Evolutionary conservation across 352 stramenopile species (phyloP).

Genomic region (Phytophthora boehmeriae): DNA sequence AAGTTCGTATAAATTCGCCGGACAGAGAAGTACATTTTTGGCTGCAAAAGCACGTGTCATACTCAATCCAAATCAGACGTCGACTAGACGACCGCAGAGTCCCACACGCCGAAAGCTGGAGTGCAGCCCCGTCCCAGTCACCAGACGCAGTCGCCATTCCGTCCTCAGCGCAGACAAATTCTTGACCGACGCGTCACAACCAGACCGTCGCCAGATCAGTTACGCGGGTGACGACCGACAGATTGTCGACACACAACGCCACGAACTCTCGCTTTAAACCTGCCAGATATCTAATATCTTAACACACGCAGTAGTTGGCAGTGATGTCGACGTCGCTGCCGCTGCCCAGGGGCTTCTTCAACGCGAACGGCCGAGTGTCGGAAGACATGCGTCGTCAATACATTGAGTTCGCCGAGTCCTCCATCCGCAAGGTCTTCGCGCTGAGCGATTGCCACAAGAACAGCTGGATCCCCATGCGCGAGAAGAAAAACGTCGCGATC

Average conservation of each 20-base stretch:
- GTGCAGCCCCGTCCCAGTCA: neutral
- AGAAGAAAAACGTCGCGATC: slow-evolving; percentile 84
- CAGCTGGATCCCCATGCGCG: slow-evolving; percentile 83
- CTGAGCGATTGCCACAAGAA: slow-evolving; percentile 83
- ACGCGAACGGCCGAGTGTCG: slow-evolving; percentile 63
- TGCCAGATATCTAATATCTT: neutral
- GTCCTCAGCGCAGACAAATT: neutral
- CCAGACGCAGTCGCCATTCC: neutral
- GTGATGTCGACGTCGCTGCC: slow-evolving; percentile 66
- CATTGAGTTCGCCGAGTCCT: slow-evolving; percentile 81
- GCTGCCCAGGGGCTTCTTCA: slow-evolving; percentile 80
- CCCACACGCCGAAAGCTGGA: neutral
- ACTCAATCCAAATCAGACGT: slow-evolving; percentile 3
- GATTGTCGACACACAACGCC: neutral
- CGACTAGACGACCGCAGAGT: neutral
- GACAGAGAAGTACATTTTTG: too few relatives aligned
- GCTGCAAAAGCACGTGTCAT: neutral
- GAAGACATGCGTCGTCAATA: slow-evolving; percentile 79
- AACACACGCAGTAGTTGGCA: neutral
- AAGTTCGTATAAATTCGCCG: too few relatives aligned
- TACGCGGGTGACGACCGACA: neutral
- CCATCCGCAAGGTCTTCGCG: slow-evolving; percentile 84
- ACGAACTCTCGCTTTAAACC: slow-evolving; percentile 7
- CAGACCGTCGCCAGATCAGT: neutral
- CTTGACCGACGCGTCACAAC: neutral